Evolutionary conservation across 129 eudicot genomes (phyloP), one percentile per base, ranked within the genome.

Genomic region (Oenanthe sinensis): DNA sequence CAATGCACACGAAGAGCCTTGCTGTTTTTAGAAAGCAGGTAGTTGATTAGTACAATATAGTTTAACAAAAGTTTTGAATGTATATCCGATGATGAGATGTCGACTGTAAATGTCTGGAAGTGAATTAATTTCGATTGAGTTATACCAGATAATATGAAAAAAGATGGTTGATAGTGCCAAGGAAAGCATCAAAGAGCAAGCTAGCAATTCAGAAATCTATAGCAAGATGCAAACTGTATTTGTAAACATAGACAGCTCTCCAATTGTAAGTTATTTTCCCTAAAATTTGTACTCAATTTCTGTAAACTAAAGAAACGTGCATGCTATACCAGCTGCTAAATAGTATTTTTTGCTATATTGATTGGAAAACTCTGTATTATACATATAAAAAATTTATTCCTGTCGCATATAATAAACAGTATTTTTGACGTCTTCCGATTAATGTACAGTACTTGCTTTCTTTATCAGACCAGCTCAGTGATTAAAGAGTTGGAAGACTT

Each of bases 181-280:
- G 43, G 63, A 75, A 48, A 75, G 78, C 78, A 75, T 75, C 36
- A 75, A 75, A 28, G 43, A 16, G 48, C 60, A 75, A 30, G 78
- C 78, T 30, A 75, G 63, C 63, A 75, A 49, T 48, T 48, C 65
- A 6, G 63, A 75, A 75, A 49, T 75, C 44, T 49, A 75, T 48
- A 75, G 65, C 65, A 75, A 75, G 78, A 75, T 75, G 78, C 78
- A 75, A 48, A 75, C 63, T 33, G 78, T 75, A 43, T 75, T 75
- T 6, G 26, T 75, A 28, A 40, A 75, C 17, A 75, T 75, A 13
- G 78, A 75, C 63, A 75, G 63, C 65, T 47, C 26, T 4, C 44
- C 63, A 49, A 17, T 75, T 30, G 78, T 75, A 75, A 75, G 78
- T 75, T 26, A 19, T 75, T 39, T 75, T 14, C 39, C 20, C 24